Evolutionary conservation across 2,329 filamentous ascomycete species (phyloP), one percentile per base, ranked within the genome.

Genomic region (Venturia asperata): DNA sequence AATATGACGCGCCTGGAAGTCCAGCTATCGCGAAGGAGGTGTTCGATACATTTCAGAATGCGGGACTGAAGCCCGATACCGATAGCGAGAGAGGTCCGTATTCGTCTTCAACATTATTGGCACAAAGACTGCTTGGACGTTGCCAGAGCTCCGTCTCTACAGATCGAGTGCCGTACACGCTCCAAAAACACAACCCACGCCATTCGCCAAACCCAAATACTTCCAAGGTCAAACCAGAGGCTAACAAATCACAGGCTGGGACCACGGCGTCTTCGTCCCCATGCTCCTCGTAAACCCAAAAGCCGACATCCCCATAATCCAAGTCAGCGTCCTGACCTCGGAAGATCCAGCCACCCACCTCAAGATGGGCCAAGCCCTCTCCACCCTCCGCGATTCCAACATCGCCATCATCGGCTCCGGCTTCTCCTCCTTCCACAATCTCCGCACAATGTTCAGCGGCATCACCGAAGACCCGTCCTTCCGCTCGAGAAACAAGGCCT

Each of bases 181-280:
- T 62, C 11, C 30, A 41, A 39, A 13, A 5, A 42, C 24, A 24
- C 3, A 37, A 17, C 1, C 60, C 21, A 34, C 13, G 39, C 30
- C 15, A n/a, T 37, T 13, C 42, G 19, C 34, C 21, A 34, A 34
- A 34, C 41, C 17, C 27, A 42, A 13, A 17, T 15, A 42, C 2
- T 30, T 3, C n/a, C 4, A 11, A 52, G 11, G 39, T 63, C 30
- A 2, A 34, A 15, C 24, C 24, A 7, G 7, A 17, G 30, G 19
- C 52, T 58, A 58, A 58, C 19, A n/a, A 58, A 58, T 15, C 13
- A 13, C 49, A 74, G 77, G 80, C 66, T 86, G 83, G 83, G 83
- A 86, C 70, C 84, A 86, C 70, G 84, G 83, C 74, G 82, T 86
- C 66, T 86, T 85, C 71, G 73, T 86, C 34, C 83, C 83, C 7